These are phyloP conservation scores for Apiotrichum siamense DNA, from an alignment of 1,284 basidiomycete genomes.

Conservation along the genomic window DNA sequence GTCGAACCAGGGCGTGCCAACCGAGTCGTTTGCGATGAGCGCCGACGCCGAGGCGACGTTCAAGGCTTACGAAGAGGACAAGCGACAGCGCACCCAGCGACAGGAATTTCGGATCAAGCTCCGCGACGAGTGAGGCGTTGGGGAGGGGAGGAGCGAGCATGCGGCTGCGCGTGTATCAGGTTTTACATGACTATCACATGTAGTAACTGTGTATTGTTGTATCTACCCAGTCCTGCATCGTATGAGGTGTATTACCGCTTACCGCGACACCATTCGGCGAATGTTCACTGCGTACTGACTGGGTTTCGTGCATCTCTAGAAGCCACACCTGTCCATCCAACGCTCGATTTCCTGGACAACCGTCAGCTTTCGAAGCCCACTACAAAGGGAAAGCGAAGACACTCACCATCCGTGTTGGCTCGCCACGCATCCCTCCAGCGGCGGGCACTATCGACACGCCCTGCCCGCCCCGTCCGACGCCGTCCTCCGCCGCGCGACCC, in stretches of 20 bases:
- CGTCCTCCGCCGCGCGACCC: constrained; percentile 19
- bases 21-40: constrained; percentile 24
- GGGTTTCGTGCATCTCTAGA: constrained; percentile 9
- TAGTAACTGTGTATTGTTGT: no score
- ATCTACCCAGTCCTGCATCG: no score
- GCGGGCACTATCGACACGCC: constrained; percentile 32
- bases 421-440: constrained; percentile 28
- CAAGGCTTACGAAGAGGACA: constrained; percentile 40
- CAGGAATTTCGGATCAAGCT: constrained; percentile 22
- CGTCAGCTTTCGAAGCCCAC: no score
- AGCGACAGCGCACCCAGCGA: constrained; percentile 21
- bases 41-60: constrained; percentile 41
- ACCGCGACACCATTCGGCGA: no score
- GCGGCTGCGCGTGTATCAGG: no score
- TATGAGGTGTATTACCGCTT: no score
- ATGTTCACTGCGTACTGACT: no score
- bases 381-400: no score
- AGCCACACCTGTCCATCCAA: constrained; percentile 47
- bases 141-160: no score
- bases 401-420: constrained; percentile 35
- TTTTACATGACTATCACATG: no score
- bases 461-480: constrained; percentile 37
- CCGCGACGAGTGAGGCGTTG: constrained; percentile 21
- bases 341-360: constrained; percentile 36
- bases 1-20: constrained; percentile 23